Base-by-base conservation (phyloP, 2,329 filamentous ascomycete species). In the Aspergillus thermomutatus region DNA sequence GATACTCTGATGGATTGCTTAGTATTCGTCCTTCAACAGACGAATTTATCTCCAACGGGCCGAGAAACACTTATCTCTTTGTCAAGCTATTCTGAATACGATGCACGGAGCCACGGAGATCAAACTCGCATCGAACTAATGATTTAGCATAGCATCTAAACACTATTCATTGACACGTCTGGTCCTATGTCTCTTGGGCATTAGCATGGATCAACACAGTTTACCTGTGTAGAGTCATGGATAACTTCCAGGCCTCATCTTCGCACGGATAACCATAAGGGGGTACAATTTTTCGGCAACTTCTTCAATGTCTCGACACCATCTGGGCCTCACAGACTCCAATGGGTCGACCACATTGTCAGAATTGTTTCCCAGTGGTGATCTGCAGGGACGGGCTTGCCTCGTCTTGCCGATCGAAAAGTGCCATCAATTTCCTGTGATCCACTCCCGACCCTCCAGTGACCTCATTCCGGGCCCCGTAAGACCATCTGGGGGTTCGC, bases 401-500 rank as follows among this genome's bases (percentile, higher is more conserved):
- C 41, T 48, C 26, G 21, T 25, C 28, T 31, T 52, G 50, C 49
- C 47, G 50, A 56, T 54, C 53, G 43, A 28, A 56, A 54, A 40
- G 50, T 40, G 31, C 50, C 57, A 56, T 56, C 47, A 31, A 47
- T 50, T 27, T 47, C 41, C n/a, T 17, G 31, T 56, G 49, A n/a
- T 31, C 58, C 53, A 54, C 52, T 60, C 17, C 50, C 41, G 48
- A 48, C 53, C 49, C 49, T 56, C 49, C 52, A 31, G 60, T 64
- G 60, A 64, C 62, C 61, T 63, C 62, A 63, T 62, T 51, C 46
- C 37, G 52, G 51, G 55, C 52, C 49, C 52, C 45, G 28, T 48
- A 57, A 50, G 55, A 46, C 56, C 50, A 50, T 59, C 56, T 41
- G 54, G 58, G 50, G 55, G 51, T 50, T 45, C 54, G 31, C 54